A percentile compares a stretch with the other conserved stretches of the same genome.
phyloP scores from a whole-genome alignment of 345 rosid species.

The Lepidium africanum region DNA sequence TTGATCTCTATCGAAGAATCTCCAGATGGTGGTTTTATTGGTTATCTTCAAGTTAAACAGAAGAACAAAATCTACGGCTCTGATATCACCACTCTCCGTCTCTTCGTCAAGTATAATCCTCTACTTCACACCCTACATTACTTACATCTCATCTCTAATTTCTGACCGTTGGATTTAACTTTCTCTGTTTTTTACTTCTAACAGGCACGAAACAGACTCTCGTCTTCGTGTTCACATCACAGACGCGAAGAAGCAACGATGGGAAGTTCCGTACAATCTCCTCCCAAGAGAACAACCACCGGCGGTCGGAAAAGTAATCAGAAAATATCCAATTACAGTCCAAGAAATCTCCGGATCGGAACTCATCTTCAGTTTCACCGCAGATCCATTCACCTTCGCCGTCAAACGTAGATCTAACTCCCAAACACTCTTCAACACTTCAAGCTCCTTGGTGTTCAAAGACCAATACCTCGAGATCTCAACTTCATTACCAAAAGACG shows the following conservation, averaged over 20 bases:
- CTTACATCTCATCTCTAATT: not conserved
- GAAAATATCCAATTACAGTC: slow-evolving; percentile 36
- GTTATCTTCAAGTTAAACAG: slow-evolving; percentile 71
- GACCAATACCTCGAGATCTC: slow-evolving; percentile 97
- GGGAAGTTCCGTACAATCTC: slow-evolving; percentile 93
- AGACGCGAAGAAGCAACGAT: slow-evolving; percentile 76
- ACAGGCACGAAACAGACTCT: slow-evolving; percentile 70
- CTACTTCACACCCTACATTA: slow-evolving; percentile 9
- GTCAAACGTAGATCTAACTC: slow-evolving; percentile 79
- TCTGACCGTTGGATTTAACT: slow-evolving; percentile 10
- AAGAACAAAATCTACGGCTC: slow-evolving; percentile 73
- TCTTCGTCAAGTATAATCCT: slow-evolving; percentile 67
- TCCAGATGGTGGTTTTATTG: slow-evolving; percentile 65
- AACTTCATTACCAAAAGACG: slow-evolving; percentile 69
- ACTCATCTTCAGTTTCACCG: slow-evolving; percentile 52
- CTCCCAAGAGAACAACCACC: slow-evolving; percentile 74
- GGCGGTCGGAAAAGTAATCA: slow-evolving; percentile 34
- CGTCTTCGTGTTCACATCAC: slow-evolving; percentile 86
- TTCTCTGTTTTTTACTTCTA: not conserved
- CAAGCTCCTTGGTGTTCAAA: slow-evolving; percentile 76
- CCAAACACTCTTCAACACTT: slow-evolving; percentile 57
- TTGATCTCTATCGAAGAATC: slow-evolving; percentile 69
- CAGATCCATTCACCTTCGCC: slow-evolving; percentile 82
- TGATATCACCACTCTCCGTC: slow-evolving; percentile 67
- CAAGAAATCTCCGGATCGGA: slow-evolving; percentile 58